phyloP scores from a whole-genome alignment of 2,329 filamentous ascomycete species.

The Fusarium avenaceum region DNA sequence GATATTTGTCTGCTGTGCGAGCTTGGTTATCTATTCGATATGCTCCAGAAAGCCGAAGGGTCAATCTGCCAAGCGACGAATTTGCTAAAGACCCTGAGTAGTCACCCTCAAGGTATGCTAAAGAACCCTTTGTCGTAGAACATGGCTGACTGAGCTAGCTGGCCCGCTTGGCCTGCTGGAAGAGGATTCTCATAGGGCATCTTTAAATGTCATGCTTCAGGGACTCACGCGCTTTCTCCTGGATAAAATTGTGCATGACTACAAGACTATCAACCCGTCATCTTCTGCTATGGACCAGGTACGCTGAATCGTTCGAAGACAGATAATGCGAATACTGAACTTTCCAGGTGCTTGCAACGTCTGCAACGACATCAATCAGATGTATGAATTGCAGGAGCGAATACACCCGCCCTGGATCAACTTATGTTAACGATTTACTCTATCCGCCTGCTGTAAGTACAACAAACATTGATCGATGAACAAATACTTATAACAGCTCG shows the following conservation, averaged over 20 bases:
- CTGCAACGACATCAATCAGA: conserved; percentile 79
- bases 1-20: conserved; percentile 93
- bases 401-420: conserved; percentile 81
- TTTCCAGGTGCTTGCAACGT: conserved; percentile 72
- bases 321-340: not conserved
- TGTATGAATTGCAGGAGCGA: conserved; percentile 92
- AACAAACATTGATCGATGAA: not conserved
- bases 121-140: not conserved
- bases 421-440: conserved; percentile 86
- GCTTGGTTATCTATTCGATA: conserved; percentile 94
- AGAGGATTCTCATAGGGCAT: conserved; percentile 79
- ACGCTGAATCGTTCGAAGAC: not conserved
- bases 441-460: conserved; percentile 71
- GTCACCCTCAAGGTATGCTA: conserved; percentile 77
- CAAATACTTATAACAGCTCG: conserved; percentile 47
- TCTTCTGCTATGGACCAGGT: conserved; percentile 79
- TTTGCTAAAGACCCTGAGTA: conserved; percentile 88
- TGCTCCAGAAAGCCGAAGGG: conserved; percentile 95
- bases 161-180: conserved; percentile 85
- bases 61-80: conserved; percentile 98
- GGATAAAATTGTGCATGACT: conserved; percentile 83
- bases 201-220: conserved; percentile 86
- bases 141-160: conserved; percentile 60
- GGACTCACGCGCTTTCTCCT: conserved; percentile 87
- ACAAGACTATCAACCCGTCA: conserved; percentile 73